Evolutionary conservation across 257 asterid genomes (phyloP).

Genomic region (Jaltomata sinuosa): DNA sequence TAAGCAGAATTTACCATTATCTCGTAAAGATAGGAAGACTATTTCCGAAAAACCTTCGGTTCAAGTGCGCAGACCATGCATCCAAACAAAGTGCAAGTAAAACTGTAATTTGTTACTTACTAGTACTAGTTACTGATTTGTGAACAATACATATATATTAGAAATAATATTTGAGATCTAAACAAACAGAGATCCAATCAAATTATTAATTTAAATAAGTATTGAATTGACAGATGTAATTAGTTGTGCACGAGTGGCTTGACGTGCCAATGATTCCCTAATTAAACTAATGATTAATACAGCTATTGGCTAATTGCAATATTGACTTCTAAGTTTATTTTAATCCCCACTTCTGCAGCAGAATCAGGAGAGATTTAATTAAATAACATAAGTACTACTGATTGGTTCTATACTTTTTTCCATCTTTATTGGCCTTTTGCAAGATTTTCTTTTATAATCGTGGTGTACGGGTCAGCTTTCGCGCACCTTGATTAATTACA

Average conservation of each 20-base stretch:
- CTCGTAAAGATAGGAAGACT: too few relatives aligned
- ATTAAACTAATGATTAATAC: neutral
- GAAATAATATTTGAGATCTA: neutral
- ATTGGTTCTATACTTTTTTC: neutral
- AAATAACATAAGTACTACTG: neutral
- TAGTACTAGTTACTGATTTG: neutral
- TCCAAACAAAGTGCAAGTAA: too few relatives aligned
- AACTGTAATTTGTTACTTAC: neutral
- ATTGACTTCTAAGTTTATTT: neutral
- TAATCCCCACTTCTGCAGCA: constrained; percentile 1
- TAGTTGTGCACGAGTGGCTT: constrained; percentile 4
- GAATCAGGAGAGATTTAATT: neutral
- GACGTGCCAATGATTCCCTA: neutral
- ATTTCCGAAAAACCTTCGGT: too few relatives aligned
- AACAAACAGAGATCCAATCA: neutral
- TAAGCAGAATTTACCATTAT: too few relatives aligned
- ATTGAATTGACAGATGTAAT: neutral
- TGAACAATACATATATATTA: neutral
- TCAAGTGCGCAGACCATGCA: too few relatives aligned
- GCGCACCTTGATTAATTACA: too few relatives aligned
- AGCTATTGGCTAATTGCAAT: neutral
- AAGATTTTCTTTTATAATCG: neutral
- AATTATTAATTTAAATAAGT: neutral
- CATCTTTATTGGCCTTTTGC: neutral
- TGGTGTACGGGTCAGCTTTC: too few relatives aligned